A percentile compares a stretch with the other conserved stretches of the same genome.
Conservation (phyloP, 306 rosid species). For the Vigna mungo region DNA sequence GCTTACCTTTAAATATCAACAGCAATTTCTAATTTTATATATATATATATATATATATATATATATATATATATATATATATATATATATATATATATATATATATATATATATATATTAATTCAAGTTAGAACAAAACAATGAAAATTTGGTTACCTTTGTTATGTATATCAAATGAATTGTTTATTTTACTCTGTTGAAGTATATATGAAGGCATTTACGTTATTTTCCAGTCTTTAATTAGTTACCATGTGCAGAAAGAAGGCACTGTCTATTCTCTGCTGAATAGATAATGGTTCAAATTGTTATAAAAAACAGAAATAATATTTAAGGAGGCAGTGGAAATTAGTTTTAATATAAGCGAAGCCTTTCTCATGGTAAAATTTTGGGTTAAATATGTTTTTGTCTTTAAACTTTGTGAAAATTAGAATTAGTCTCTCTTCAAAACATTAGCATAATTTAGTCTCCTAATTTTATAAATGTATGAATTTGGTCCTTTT, state of each 20-base stretch:
- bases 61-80: too few relatives aligned
- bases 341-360: background rate
- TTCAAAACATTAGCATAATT: too few relatives aligned
- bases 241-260: background rate
- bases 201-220: background rate
- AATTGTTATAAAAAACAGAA: too few relatives aligned
- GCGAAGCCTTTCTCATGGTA: too few relatives aligned
- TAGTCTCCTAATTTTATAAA: too few relatives aligned
- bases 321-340: background rate
- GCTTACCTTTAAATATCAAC: conserved; percentile 6
- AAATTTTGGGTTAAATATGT: too few relatives aligned
- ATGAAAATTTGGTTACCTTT: background rate
- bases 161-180: background rate
- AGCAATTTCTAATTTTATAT: background rate
- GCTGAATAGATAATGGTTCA: background rate
- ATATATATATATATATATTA: too few relatives aligned
- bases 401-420: too few relatives aligned
- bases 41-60: too few relatives aligned
- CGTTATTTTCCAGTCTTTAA: background rate
- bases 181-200: background rate
- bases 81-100: background rate
- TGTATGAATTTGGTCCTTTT: too few relatives aligned
- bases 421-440: too few relatives aligned
- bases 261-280: background rate
- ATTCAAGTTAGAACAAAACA: background rate